Conservation (phyloP, 176 grass and related monocot species). For the Alopecurus myosuroides region DNA sequence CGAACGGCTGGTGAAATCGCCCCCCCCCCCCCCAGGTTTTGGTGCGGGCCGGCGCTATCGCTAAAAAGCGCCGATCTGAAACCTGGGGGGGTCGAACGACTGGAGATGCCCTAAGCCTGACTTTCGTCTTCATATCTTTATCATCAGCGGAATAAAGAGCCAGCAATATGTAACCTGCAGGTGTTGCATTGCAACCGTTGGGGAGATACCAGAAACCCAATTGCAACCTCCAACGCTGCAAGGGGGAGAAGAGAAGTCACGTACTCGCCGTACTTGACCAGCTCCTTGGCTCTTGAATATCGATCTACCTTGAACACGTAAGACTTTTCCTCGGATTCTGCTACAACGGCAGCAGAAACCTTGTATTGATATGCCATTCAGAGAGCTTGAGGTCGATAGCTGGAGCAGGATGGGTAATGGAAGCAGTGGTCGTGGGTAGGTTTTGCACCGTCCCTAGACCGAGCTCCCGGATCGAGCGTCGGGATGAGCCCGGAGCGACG, state of each 20-base stretch:
- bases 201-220: no score
- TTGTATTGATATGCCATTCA: background rate
- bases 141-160: no score
- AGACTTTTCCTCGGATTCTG: background rate
- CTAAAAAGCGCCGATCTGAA: no score
- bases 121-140: no score
- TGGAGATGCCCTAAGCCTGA: no score
- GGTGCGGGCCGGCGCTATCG: no score
- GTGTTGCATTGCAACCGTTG: no score
- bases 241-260: background rate
- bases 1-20: no score
- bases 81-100: no score
- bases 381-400: background rate
- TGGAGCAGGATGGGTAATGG: background rate
- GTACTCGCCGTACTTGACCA: background rate
- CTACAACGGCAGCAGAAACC: background rate
- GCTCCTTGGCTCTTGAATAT: background rate
- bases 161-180: no score
- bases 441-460: background rate
- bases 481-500: background rate
- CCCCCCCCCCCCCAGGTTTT: no score
- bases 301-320: background rate
- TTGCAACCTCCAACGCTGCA: background rate
- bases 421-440: background rate
- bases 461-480: background rate